Evolutionary conservation across 2,329 filamentous ascomycete species (phyloP).

Genomic region (Penicillium decumbens): DNA sequence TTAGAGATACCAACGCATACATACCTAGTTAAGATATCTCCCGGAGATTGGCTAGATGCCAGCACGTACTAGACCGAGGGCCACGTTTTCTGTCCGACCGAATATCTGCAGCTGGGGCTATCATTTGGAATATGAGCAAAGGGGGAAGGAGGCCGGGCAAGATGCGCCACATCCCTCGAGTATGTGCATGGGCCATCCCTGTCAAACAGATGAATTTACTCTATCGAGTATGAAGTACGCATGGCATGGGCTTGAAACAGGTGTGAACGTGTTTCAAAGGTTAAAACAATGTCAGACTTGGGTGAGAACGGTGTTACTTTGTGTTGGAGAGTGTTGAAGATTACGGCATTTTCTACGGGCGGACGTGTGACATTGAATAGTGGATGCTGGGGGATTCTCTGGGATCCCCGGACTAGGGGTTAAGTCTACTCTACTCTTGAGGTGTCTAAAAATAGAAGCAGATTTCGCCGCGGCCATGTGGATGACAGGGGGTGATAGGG

Average conservation of each 20-base stretch:
- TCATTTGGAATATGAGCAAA: not conserved
- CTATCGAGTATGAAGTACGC: not conserved
- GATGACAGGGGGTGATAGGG: not conserved
- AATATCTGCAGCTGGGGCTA: not conserved
- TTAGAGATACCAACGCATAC: no score
- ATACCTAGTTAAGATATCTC: not conserved
- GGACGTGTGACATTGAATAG: no score
- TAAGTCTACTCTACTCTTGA: not conserved
- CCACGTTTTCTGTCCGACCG: not conserved
- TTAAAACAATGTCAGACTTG: not conserved
- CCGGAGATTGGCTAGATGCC: no score
- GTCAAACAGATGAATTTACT: not conserved
- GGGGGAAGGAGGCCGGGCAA: not conserved
- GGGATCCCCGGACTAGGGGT: not conserved
- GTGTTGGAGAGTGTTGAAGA: not conserved
- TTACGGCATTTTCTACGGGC: not conserved
- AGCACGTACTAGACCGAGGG: not conserved
- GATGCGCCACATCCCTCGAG: no score
- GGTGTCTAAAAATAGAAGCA: not conserved
- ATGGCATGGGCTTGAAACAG: not conserved
- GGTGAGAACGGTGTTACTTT: not conserved
- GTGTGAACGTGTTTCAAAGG: not conserved
- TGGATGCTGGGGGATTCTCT: not conserved
- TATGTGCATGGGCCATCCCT: not conserved
- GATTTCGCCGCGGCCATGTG: not conserved